Conservation (phyloP, 805 yeast genomes). For the Kuraishia capsulata region DNA sequence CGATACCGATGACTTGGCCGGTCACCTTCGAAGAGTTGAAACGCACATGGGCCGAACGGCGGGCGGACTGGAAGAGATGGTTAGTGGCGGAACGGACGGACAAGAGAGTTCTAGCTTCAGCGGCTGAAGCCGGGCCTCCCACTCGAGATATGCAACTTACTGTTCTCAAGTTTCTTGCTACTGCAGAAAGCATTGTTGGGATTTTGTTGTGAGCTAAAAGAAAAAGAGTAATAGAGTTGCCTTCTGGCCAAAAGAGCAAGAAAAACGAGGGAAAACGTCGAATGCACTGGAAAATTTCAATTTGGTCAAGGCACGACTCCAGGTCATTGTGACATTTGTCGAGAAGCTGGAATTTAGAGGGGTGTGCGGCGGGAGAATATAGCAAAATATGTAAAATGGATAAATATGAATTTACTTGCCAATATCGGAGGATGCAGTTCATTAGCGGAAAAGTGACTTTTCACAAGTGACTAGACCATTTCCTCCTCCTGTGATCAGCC, state of each 20-base stretch:
- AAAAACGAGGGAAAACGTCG: conserved; percentile 1
- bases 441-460: too few relatives aligned
- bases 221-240: background rate
- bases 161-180: conserved; percentile 22
- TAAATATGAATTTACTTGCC: too few relatives aligned
- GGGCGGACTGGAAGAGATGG: background rate
- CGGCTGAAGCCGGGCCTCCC: background rate
- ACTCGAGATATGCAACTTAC: conserved; percentile 12
- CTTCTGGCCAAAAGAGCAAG: background rate
- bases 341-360: too few relatives aligned
- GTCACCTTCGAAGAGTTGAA: conserved; percentile 21
- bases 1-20: conserved; percentile 64
- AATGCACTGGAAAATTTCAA: conserved; percentile 2
- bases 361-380: too few relatives aligned
- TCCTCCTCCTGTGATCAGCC: too few relatives aligned
- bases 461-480: too few relatives aligned
- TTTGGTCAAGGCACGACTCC: too few relatives aligned
- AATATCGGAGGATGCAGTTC: too few relatives aligned
- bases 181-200: conserved; percentile 19
- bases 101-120: background rate
- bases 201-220: background rate
- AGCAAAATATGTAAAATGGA: too few relatives aligned
- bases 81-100: background rate
- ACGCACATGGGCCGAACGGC: conserved; percentile 5
- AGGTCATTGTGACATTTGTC: too few relatives aligned